Base-by-base conservation (phyloP, 2,329 filamentous ascomycete species). In the Colletotrichum siamense region DNA sequence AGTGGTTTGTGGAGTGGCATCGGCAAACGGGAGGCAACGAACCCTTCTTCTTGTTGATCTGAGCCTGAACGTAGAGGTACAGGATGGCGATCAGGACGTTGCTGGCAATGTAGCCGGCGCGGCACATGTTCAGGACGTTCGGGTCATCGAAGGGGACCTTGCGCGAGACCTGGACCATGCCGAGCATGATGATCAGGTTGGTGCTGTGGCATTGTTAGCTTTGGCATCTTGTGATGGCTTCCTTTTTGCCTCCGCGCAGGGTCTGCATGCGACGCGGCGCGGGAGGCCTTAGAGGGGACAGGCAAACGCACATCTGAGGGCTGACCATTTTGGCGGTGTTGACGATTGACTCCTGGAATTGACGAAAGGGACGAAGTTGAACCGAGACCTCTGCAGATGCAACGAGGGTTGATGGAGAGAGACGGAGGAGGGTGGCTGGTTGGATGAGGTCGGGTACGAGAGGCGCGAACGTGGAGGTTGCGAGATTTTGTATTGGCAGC, bases 21-120 rank as follows among this genome's bases (percentile, higher is more conserved):
- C 30, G 7, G 26, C 24, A 6, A 44, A 24, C 36, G 18, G 24
- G 22, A 26, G 63, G 32, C 39, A 66, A 84, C 91, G 77, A 90
- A 99, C 97, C 97, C 91, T 98, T 98, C 93, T 99, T 99, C 88
- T 94, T 94, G 89, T 98, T 96, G 87, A 99, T 96, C 88, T 94
- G 90, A 78, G 89, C 84, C 88, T 96, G 94, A 78, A 96, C 94
- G 86, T 96, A 98, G 82, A 97, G 87, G 88, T 98, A 98, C 83
- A 99, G 88, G 76, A 89, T 88, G 79, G 94, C 89, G 83, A 99
- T 99, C 86, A 99, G 91, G 79, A 98, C 78, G 86, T 99, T 92
- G 89, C 90, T 92, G 76, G 85, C 83, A 39, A 90, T 82, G 82
- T 92, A 92, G 78, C 88, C 80, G 63, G 86, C 89, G 80, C 91